Percentiles rank a stretch among this genome's conserved stretches.
Evolutionary conservation across 225 moss, liverwort and hornwort species (phyloP).

Genomic region (Marchantia paleacea): DNA sequence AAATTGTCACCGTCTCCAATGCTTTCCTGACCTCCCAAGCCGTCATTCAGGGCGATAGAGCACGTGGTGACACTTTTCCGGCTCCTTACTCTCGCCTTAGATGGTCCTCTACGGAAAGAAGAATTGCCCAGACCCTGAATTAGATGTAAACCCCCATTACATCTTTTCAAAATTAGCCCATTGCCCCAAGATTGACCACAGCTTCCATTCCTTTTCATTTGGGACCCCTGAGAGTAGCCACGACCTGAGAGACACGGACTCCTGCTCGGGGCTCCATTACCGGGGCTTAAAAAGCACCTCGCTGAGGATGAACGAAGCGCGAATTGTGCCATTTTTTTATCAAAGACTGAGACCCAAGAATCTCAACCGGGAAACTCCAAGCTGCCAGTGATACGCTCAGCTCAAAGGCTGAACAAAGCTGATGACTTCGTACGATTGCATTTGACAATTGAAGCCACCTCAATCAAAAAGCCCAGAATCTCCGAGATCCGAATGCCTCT

Average conservation of each 20-base stretch:
- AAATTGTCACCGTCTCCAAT: conserved; percentile 1
- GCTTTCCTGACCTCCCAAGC: conserved; percentile 3
- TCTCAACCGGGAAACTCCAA: not conserved
- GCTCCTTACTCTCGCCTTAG: not conserved
- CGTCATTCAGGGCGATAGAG: conserved; percentile 7
- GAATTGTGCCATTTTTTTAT: conserved; percentile 6
- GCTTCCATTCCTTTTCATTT: not conserved
- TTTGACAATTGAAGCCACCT: not conserved
- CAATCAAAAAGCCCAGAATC: not conserved
- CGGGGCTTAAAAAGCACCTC: not conserved
- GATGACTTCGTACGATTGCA: not conserved
- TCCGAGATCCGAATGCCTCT: not conserved
- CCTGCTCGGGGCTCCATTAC: not conserved
- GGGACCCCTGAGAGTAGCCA: not conserved
- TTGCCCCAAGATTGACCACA: not conserved
- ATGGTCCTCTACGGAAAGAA: not conserved
- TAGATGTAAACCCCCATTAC: not conserved
- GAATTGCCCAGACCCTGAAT: not conserved
- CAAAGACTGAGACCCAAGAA: not conserved
- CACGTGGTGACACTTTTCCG: not conserved
- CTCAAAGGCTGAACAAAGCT: not conserved
- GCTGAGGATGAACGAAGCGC: conserved; percentile 4
- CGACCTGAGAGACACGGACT: not conserved
- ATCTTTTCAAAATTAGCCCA: not conserved
- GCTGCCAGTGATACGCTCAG: not conserved